These are phyloP conservation scores for Pseudogymnoascus sp. DNA, from an alignment of 2,329 filamentous ascomycete species.

Conservation along the genomic window DNA sequence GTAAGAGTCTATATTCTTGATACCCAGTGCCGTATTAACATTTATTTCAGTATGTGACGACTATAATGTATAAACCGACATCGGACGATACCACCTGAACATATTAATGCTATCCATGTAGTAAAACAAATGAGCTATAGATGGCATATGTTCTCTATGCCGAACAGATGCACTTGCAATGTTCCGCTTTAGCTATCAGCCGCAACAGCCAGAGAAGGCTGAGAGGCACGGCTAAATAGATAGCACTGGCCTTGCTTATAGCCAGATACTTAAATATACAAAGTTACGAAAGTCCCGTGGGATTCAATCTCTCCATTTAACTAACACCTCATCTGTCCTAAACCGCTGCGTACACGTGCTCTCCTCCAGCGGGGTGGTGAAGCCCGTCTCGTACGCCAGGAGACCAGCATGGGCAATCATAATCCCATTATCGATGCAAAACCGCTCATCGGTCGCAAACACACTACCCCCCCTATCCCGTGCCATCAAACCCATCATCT, in stretches of 20 bases:
- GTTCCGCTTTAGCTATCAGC: constrained; percentile 1
- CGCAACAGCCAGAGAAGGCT: background rate
- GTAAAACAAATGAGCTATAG: background rate
- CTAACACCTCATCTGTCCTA: constrained; percentile 71
- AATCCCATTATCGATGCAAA: constrained; percentile 98
- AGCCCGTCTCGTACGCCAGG: constrained; percentile 74
- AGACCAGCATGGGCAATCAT: constrained; percentile 98
- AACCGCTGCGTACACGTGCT: constrained; percentile 80
- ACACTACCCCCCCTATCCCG: constrained; percentile 79
- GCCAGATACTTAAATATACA: background rate
- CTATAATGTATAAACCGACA: constrained; percentile 89
- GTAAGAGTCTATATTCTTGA: constrained; percentile 36
- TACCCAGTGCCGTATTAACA: background rate
- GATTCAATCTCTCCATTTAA: constrained; percentile 63
- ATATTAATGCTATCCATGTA: background rate
- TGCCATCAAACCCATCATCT: constrained; percentile 99
- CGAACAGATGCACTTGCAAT: background rate
- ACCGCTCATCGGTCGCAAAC: constrained; percentile 91
- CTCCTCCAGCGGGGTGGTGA: constrained; percentile 66
- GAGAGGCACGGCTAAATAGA: background rate
- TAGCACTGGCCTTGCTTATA: background rate
- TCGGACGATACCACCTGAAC: constrained; percentile 35
- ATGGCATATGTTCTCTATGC: constrained; percentile 5
- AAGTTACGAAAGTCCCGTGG: background rate
- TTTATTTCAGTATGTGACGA: constrained; percentile 76